Conservation (phyloP, 306 rosid genomes). For the Ceratonia siliqua region DNA sequence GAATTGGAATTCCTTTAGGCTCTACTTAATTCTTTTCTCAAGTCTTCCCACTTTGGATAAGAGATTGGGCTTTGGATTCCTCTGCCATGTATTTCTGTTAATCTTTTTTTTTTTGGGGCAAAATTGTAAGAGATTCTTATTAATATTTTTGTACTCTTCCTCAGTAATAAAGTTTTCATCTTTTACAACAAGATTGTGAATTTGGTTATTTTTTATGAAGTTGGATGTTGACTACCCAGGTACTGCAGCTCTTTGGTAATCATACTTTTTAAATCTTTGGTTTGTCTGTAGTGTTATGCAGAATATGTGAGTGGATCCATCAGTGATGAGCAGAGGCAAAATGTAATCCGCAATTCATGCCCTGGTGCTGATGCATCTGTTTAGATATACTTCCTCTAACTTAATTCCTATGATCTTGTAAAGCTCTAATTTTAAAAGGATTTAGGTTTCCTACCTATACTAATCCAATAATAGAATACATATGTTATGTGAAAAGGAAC, state of each 20-base stretch:
- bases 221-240: slow-evolving; percentile 4
- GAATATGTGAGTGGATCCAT: slow-evolving; percentile 91
- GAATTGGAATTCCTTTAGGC: neutral
- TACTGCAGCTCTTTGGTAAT: slow-evolving; percentile 18
- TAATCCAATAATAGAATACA: too few species aligned
- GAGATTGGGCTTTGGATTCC: neutral
- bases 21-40: neutral
- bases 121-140: slow-evolving; percentile 1
- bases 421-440: too few species aligned
- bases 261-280: slow-evolving; percentile 1
- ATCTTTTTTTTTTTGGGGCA: neutral
- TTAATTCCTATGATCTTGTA: too few species aligned
- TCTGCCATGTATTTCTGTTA: neutral
- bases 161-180: neutral
- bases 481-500: too few species aligned
- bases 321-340: slow-evolving; percentile 66
- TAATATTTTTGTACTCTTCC: slow-evolving; percentile 18
- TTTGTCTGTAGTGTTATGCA: slow-evolving; percentile 69
- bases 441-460: too few species aligned
- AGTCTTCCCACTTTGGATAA: neutral
- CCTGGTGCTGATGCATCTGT: slow-evolving; percentile 99
- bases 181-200: neutral
- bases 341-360: slow-evolving; percentile 76
- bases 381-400: too few species aligned
- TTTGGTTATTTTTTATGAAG: slow-evolving; percentile 1